phyloP scores from a whole-genome alignment of 441 rosid genomes.

The Flueggea neowawraea region DNA sequence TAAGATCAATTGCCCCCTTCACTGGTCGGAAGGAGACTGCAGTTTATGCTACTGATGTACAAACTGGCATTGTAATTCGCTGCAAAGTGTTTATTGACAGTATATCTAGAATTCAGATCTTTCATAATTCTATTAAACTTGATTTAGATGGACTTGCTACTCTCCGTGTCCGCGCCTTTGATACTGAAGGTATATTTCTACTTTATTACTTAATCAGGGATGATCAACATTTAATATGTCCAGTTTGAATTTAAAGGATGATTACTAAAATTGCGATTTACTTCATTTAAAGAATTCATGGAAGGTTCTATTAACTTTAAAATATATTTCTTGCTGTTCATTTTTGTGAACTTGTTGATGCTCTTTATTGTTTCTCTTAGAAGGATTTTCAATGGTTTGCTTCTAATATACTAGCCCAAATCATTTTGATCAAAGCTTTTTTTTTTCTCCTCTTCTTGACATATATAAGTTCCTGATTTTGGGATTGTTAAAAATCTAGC shows the following conservation, averaged over 20 bases:
- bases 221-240: background rate
- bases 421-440: too few relatives aligned
- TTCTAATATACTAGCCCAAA: too few relatives aligned
- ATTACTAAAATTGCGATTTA: too few relatives aligned
- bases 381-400: too few relatives aligned
- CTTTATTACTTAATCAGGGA: background rate
- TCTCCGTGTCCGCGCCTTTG: constrained; percentile 87
- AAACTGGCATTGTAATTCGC: constrained; percentile 85
- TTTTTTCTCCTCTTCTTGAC: too few relatives aligned
- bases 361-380: too few relatives aligned
- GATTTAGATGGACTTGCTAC: constrained; percentile 98
- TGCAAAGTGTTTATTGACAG: constrained; percentile 97
- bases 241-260: background rate
- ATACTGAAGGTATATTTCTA: constrained; percentile 58
- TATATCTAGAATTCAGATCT: constrained; percentile 88
- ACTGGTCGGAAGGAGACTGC: constrained; percentile 92
- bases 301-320: too few relatives aligned
- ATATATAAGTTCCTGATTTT: too few relatives aligned
- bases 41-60: constrained; percentile 80
- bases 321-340: background rate
- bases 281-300: too few relatives aligned
- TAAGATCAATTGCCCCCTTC: constrained; percentile 75
- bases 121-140: constrained; percentile 90
- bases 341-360: background rate
- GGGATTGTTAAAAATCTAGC: too few relatives aligned